These are phyloP conservation scores for Chaetomium fimeti DNA, from an alignment of 495 filamentous ascomycete species.

Conservation along the genomic window DNA sequence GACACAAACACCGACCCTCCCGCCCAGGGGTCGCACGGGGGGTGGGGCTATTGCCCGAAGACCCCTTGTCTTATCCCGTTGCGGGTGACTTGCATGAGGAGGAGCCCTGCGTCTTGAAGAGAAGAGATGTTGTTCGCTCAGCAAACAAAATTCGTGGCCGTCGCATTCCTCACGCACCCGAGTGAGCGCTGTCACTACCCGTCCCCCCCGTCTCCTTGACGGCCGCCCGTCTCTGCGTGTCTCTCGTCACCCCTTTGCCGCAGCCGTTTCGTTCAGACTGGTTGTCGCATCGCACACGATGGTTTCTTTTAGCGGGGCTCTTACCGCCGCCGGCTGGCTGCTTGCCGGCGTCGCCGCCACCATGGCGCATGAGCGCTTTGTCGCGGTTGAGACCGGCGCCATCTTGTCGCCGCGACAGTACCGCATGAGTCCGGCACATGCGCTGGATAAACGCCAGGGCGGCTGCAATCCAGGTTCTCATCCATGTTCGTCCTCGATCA, in stretches of 20 bases:
- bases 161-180: conserved; percentile 5
- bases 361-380: conserved; percentile 15
- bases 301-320: not conserved
- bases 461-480: conserved; percentile 16
- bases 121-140: not conserved
- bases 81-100: conserved; percentile 11
- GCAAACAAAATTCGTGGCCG: conserved; percentile 1
- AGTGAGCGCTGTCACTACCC: conserved; percentile 1
- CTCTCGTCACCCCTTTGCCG: not conserved
- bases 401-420: conserved; percentile 25
- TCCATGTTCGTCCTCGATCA: conserved; percentile 20
- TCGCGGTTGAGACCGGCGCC: conserved; percentile 25
- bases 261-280: not conserved
- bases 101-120: not conserved
- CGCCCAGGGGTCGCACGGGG: conserved; percentile 6
- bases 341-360: conserved; percentile 10
- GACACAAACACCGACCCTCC: conserved; percentile 14
- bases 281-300: not conserved
- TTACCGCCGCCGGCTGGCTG: conserved; percentile 14
- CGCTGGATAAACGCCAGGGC: conserved; percentile 22
- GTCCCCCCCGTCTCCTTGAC: not conserved
- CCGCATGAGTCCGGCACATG: conserved; percentile 14
- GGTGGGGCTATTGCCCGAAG: conserved; percentile 4
- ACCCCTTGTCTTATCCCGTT: not conserved
- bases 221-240: not conserved